Evolutionary conservation across 148 eudicot genomes (phyloP), one percentile per base, ranked within the genome.

Genomic region (Rhododendron ferrugineum): DNA sequence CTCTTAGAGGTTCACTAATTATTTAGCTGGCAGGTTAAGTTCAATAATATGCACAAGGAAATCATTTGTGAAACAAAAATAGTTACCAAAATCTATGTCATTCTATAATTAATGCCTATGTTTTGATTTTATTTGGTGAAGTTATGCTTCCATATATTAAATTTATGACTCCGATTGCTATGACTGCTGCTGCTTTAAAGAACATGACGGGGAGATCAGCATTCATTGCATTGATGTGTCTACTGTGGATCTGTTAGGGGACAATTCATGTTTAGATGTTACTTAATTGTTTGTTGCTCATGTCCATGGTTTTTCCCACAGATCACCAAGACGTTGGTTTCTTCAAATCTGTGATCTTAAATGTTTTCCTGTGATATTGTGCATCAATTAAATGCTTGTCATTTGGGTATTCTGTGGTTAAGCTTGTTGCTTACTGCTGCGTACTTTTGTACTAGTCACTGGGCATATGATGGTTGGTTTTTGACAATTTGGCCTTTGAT

Each of bases 401-500:
- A 49, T 68, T 81, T 46, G 82, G 37, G 37, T 70, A 70, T 70
- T 9, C 36, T 28, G 37, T 30, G 49, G n/a, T 42, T 36, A 26
- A 34, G 64, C 26, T 82, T 70, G 30, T 47, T 83, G 42, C 9
- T 83, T 83, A 0, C 23, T 68, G 32, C 34, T 82, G 18, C 9
- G 1, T 49, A 30, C 64, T 70, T 83, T 34, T 64, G 32, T 47
- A 83, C 52, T 84, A 74, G 37, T 34, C 22, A 83, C 76, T 83
- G 80, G 56, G 49, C 62, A 50, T 84, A 60, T 58, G 37, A 50
- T 23, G 14, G 15, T 85, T 86, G 56, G 37, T 72, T 47, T 80
- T 79, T 87, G 84, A 85, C 74, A 23, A 62, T 47, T 54, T 62
- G 37, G 47, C 46, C 26, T 82, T 73, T 80, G 14, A 73, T 32